Percentiles rank a stretch among this genome's conserved stretches.
These are phyloP conservation scores for Mortierella alpina DNA, from an alignment of 192 early-diverging fungal species.

Conservation along the genomic window DNA sequence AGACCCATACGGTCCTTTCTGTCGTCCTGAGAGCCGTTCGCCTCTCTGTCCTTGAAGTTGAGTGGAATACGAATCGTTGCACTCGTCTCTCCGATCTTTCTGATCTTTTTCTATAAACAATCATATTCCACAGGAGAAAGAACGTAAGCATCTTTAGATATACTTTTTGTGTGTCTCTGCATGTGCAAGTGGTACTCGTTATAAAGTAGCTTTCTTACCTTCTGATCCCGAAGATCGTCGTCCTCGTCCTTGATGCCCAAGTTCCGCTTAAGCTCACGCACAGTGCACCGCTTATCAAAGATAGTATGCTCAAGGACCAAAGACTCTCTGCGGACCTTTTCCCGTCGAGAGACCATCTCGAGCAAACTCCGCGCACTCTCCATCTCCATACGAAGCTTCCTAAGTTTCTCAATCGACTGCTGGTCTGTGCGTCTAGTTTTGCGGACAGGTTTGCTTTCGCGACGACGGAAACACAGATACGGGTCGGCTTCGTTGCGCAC, in stretches of 20 bases:
- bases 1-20: constrained; percentile 55
- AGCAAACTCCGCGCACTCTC: constrained; percentile 78
- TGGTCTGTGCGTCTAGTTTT: constrained; percentile 90
- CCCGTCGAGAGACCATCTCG: constrained; percentile 84
- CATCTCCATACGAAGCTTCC: constrained; percentile 84
- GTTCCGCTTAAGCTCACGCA: constrained; percentile 72
- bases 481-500: constrained; percentile 84
- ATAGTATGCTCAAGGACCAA: constrained; percentile 80
- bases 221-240: constrained; percentile 39
- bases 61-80: constrained; percentile 73
- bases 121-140: not conserved
- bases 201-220: constrained; percentile 12
- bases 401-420: constrained; percentile 87
- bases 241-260: constrained; percentile 76
- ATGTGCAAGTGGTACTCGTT: not conserved
- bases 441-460: constrained; percentile 89
- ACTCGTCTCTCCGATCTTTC: constrained; percentile 50
- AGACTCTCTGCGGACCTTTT: constrained; percentile 79
- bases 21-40: constrained; percentile 50
- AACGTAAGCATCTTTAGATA: not conserved
- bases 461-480: constrained; percentile 96
- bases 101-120: constrained; percentile 39
- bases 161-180: too few relatives aligned
- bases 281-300: constrained; percentile 74
- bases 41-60: constrained; percentile 61